phyloP scores from a whole-genome alignment of 164 flowering plant species.

The Chloranthus sessilifolius region DNA sequence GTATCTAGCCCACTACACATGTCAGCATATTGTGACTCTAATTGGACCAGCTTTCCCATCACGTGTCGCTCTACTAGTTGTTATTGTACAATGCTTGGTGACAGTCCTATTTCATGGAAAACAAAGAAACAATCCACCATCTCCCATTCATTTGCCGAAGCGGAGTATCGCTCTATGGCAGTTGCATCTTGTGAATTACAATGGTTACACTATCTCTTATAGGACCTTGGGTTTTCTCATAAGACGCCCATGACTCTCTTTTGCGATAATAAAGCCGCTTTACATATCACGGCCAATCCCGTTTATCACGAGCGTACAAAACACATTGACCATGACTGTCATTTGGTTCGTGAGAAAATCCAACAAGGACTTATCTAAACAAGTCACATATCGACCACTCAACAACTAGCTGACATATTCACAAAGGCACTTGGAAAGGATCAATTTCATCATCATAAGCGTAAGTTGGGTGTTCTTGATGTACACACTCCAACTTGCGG shows the following conservation, averaged over 20 bases:
- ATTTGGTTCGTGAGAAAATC: too few relatives aligned
- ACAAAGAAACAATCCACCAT: background rate
- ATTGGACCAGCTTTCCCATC: too few relatives aligned
- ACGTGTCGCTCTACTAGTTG: background rate
- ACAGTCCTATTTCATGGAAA: conserved; percentile 2
- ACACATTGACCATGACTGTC: too few relatives aligned
- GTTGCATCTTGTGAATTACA: background rate
- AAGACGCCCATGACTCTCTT: background rate
- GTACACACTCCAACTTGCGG: too few relatives aligned
- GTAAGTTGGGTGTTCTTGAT: too few relatives aligned
- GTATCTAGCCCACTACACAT: background rate
- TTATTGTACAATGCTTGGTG: background rate
- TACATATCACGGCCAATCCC: background rate
- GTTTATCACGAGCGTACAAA: background rate
- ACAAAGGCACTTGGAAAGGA: background rate
- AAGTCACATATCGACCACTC: too few relatives aligned
- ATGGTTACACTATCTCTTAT: background rate
- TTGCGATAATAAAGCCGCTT: background rate
- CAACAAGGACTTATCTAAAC: too few relatives aligned
- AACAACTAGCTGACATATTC: background rate
- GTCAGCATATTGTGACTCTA: background rate
- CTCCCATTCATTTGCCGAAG: background rate
- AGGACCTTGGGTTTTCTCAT: background rate
- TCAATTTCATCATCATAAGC: too few relatives aligned
- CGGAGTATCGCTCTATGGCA: conserved; percentile 3